These are phyloP conservation scores for Zygosaccharomyces pseudorouxii DNA, from an alignment of 805 yeast genomes.

Conservation along the genomic window DNA sequence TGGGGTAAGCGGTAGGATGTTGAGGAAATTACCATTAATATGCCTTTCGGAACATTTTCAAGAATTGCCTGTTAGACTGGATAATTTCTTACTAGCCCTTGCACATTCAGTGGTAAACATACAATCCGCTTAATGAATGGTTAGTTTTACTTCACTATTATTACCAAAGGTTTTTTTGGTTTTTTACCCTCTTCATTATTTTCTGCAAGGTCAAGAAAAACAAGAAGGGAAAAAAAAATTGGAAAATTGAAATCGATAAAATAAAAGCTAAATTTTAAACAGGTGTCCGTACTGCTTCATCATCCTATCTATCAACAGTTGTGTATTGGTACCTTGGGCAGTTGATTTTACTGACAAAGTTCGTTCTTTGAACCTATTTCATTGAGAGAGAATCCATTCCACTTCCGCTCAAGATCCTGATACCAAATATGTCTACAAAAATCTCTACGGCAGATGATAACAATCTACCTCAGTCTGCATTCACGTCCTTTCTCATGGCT, in stretches of 20 bases:
- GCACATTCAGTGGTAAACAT: slow-evolving; percentile 15
- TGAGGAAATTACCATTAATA: slow-evolving; percentile 28
- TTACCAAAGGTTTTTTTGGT: neutral
- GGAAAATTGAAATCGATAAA: neutral
- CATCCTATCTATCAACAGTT: neutral
- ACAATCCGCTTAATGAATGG: slow-evolving; percentile 10
- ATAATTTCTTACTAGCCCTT: slow-evolving; percentile 26
- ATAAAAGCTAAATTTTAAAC: neutral
- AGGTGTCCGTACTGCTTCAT: neutral
- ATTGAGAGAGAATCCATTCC: slow-evolving; percentile 6
- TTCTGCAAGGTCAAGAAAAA: neutral
- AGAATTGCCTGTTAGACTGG: slow-evolving; percentile 24
- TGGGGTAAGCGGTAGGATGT: slow-evolving; percentile 30
- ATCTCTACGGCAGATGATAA: slow-evolving; percentile 1
- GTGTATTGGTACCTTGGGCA: neutral
- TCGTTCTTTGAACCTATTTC: neutral
- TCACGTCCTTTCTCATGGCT: slow-evolving; percentile 65
- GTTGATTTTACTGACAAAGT: neutral
- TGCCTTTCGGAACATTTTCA: slow-evolving; percentile 30
- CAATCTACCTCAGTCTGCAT: slow-evolving; percentile 15
- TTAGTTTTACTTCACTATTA: neutral
- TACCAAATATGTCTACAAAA: slow-evolving; percentile 2
- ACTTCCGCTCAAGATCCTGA: neutral
- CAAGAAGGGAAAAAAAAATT: neutral
- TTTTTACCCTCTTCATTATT: neutral